phyloP scores from a whole-genome alignment of 768 basidiomycete species.

The Rubroboletus pulcherrimus region DNA sequence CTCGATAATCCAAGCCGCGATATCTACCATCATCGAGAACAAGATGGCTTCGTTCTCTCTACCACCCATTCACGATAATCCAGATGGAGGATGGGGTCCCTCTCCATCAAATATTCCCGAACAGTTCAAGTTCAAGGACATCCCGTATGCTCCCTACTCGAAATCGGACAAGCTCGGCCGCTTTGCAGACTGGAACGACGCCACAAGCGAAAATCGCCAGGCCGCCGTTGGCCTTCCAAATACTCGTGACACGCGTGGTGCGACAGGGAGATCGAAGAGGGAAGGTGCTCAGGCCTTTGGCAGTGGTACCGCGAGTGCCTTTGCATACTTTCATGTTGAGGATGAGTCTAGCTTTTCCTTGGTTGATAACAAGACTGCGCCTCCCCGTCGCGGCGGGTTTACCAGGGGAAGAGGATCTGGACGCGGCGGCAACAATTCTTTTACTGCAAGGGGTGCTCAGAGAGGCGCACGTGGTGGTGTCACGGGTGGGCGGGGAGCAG shows the following conservation, averaged over 20 bases:
- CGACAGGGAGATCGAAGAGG: constrained; percentile 56
- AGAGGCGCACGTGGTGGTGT: constrained; percentile 44
- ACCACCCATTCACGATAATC: constrained; percentile 86
- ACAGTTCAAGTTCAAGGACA: constrained; percentile 97
- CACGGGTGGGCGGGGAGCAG: constrained; percentile 41
- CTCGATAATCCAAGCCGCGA: constrained; percentile 11
- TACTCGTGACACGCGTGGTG: constrained; percentile 48
- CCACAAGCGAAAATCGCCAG: constrained; percentile 61
- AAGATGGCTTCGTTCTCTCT: constrained; percentile 79
- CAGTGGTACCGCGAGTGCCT: constrained; percentile 85
- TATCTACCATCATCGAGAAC: constrained; percentile 11
- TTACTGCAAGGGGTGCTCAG: constrained; percentile 40
- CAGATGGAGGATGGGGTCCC: constrained; percentile 90
- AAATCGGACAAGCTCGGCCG: constrained; percentile 98
- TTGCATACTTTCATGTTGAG: constrained; percentile 97
- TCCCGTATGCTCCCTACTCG: constrained; percentile 97
- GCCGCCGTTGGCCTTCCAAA: constrained; percentile 45
- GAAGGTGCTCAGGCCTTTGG: constrained; percentile 86
- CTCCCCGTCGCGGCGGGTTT: constrained; percentile 70
- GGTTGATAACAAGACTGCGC: constrained; percentile 81
- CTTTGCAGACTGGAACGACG: constrained; percentile 96
- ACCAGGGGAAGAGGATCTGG: constrained; percentile 44
- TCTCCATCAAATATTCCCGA: constrained; percentile 81
- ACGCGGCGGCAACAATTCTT: constrained; percentile 33
- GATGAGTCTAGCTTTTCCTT: constrained; percentile 97